Evolutionary conservation across 73 alveolate species (phyloP), one percentile per base, ranked within the genome.

Genomic region (Paramecium biaurelia): DNA sequence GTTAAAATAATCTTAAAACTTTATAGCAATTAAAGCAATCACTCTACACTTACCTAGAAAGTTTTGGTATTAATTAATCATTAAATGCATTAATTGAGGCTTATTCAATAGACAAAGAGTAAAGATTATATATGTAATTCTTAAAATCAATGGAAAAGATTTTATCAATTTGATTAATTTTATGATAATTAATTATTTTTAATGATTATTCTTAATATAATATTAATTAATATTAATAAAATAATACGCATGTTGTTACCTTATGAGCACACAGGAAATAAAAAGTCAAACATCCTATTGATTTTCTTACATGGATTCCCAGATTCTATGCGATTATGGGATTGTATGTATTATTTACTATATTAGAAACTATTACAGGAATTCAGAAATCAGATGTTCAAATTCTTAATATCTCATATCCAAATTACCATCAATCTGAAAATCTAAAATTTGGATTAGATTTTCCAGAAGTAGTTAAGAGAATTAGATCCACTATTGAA

Each of bases 251-350:
- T 63, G 84, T 63, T 86, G 59, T 67, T 86, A 86, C 93, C 93
- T 21, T 89, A 70, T 70, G 94, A 89, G 26, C 92, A 70, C 53
- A 70, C 94, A 63, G 94, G 94, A 23, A 70, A 89, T 58, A 28
- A 70, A 30, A 82, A 89, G 7, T 70, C 92, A 28, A 70, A 89
- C 49, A 89, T 43, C 5, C 76, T 89, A 45, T 21, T 72, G n/a
- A 70, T 89, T 8, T 89, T 67, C 47, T 53, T 89, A 41, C 94
- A 89, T 70, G 94, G 94, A 12, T 89, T 70, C 24, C 94, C 94
- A n/a, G 94, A 89, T 72, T 24, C 94, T 7, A 10, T 42, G 26
- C 43, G 79, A 43, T 70, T 89, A 89, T 89, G 94, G 94, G 79
- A 89, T 63, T 53, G 88, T 42, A 89, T 23, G 2, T 18, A 18